Conservation (phyloP, 2,329 filamentous ascomycete species). For the Penicillium concentricum region DNA sequence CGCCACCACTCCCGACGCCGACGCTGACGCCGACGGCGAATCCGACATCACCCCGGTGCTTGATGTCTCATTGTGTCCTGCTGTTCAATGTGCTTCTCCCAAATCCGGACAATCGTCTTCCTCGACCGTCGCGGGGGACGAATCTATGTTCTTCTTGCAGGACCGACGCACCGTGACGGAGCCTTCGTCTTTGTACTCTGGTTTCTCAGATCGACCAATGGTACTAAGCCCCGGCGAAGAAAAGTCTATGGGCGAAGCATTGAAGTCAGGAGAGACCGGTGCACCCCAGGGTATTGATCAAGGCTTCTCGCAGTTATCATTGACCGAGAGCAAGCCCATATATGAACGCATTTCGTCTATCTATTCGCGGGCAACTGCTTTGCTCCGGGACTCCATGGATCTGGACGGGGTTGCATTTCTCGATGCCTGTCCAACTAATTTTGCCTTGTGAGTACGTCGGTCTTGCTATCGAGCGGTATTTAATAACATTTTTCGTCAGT, state of each 20-base stretch:
- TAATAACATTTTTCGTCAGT: neutral
- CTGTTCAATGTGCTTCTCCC: neutral
- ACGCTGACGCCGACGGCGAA: neutral
- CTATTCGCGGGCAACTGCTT: constrained; percentile 44
- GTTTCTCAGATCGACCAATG: neutral
- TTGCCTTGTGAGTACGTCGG: constrained; percentile 10
- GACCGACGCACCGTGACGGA: neutral
- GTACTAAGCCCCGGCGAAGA: neutral
- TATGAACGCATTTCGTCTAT: constrained; percentile 23
- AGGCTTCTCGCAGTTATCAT: neutral
- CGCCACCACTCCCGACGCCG: no score
- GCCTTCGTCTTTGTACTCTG: neutral
- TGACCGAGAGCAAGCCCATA: constrained; percentile 1
- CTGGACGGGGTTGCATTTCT: constrained; percentile 37
- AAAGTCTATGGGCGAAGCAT: neutral
- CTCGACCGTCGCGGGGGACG: neutral
- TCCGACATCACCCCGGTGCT: neutral
- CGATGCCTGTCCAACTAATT: constrained; percentile 17
- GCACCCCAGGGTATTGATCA: neutral
- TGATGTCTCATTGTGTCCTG: neutral
- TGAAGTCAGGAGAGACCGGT: neutral
- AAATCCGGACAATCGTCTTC: neutral
- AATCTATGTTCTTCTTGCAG: neutral
- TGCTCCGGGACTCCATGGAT: constrained; percentile 44
- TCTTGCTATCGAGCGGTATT: neutral